Conservation (phyloP, 2,329 filamentous ascomycete genomes). For the Graphilbum sp. region DNA sequence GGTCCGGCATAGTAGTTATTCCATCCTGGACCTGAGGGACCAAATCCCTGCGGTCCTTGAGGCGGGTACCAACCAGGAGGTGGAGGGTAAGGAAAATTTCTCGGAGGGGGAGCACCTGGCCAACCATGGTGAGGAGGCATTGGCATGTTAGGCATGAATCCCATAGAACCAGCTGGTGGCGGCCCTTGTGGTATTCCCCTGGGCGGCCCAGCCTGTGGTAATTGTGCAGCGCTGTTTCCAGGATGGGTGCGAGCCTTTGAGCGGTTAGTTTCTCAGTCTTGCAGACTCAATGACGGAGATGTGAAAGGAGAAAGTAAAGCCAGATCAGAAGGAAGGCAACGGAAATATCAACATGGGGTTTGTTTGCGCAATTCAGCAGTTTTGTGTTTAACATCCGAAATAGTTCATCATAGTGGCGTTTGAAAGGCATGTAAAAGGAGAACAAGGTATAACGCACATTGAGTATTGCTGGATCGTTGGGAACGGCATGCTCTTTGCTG, state of each 20-base stretch:
- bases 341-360: conserved; percentile 90
- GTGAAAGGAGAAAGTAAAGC: background rate
- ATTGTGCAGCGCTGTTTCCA: conserved; percentile 14
- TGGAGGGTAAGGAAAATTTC: conserved; percentile 54
- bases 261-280: background rate
- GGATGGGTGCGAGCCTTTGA: conserved; percentile 23
- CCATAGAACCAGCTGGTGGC: conserved; percentile 13
- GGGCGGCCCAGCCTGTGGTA: conserved; percentile 7
- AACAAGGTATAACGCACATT: conserved; percentile 56
- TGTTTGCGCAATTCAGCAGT: conserved; percentile 81
- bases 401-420: conserved; percentile 61
- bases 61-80: conserved; percentile 65
- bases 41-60: conserved; percentile 49
- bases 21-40: conserved; percentile 44
- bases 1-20: conserved; percentile 41
- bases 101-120: conserved; percentile 12
- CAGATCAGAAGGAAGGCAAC: conserved; percentile 99
- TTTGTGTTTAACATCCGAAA: conserved; percentile 90
- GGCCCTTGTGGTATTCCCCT: conserved; percentile 2
- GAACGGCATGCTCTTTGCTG: conserved; percentile 62
- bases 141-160: conserved; percentile 14
- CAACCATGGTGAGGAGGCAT: conserved; percentile 14
- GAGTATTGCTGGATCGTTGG: conserved; percentile 91
- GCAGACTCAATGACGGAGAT: background rate
- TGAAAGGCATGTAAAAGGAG: conserved; percentile 6